Evolutionary conservation across 2,329 filamentous ascomycete species (phyloP).

Genomic region (Penicillium rolfsii): DNA sequence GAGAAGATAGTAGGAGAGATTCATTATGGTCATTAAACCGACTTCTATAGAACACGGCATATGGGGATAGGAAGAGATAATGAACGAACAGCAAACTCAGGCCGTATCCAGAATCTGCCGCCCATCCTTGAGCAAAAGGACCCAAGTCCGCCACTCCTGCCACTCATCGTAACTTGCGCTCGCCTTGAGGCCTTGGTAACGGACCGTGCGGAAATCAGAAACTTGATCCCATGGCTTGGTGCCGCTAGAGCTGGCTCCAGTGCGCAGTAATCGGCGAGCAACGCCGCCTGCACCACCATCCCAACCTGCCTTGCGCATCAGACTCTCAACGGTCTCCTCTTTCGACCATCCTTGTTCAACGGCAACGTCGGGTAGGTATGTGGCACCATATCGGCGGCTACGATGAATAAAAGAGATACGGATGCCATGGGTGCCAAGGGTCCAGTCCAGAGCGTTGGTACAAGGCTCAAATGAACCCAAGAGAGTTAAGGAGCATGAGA

Average conservation of each 20-base stretch:
- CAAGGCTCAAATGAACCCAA: constrained; percentile 83
- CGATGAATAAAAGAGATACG: constrained; percentile 81
- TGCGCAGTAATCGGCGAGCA: constrained; percentile 42
- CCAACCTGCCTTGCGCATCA: constrained; percentile 97
- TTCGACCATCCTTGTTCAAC: constrained; percentile 93
- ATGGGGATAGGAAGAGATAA: background rate
- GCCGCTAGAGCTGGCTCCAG: constrained; percentile 33
- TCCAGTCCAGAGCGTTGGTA: constrained; percentile 78
- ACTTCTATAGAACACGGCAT: constrained; percentile 1
- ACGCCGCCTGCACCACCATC: constrained; percentile 57
- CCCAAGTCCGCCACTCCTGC: constrained; percentile 78
- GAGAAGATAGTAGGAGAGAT: background rate
- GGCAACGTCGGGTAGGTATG: constrained; percentile 91
- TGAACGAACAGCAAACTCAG: constrained; percentile 6
- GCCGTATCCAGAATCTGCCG: constrained; percentile 26
- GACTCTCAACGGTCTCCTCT: constrained; percentile 83
- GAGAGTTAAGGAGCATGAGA: constrained; percentile 70
- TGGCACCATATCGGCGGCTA: constrained; percentile 75
- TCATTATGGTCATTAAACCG: constrained; percentile 18
- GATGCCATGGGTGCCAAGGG: constrained; percentile 81
- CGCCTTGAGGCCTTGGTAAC: constrained; percentile 84
- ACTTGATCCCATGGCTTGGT: constrained; percentile 71
- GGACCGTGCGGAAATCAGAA: constrained; percentile 70
- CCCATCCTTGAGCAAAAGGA: constrained; percentile 43
- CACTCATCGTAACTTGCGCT: constrained; percentile 72